Evolutionary conservation across 2,329 filamentous ascomycete genomes (phyloP), one percentile per base, ranked within the genome.

Genomic region (Aspergillus arachidicola): DNA sequence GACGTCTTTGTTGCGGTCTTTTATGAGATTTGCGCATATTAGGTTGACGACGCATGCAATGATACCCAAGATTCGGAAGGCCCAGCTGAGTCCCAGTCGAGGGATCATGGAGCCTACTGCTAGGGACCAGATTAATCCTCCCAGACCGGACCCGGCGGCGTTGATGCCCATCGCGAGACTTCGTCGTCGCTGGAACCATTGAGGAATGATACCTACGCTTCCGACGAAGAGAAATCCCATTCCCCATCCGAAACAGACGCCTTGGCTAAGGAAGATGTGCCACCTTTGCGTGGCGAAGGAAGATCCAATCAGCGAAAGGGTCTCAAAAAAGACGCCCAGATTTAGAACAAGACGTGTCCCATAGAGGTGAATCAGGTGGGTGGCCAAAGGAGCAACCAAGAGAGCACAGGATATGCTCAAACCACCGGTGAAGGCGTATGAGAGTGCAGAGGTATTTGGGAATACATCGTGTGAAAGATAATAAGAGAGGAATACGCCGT

Each of bases 181-280:
- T 2, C 87, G 78, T 19, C 80, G 80, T 4, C 82, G 84, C 6
- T 80, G 81, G 68, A 90, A 90, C 87, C 87, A 90, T 64, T 89
- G 87, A 3, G 87, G 82, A 0, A 84, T 78, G 53, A 89, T 85
- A 1, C 78, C 76, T 46, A 88, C 84, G 26, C 79, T 82, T 9
- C 82, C 85, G 3, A 87, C 85, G 68, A 87, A 88, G 1, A 87
- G 75, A 64, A 88, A 88, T 0, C 87, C 87, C 83, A 89, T 87
- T 0, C 87, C 87, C 71, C 83, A 82, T 19, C 87, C 87, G 68
- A 89, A 88, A 67, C 85, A 87, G 11, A 88, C 76, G 2, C 87
- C 87, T 67, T 89, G 87, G 46, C 79, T 81, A 1, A 89, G 80
- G 65, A 87, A 87, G 10, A 89, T 78, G 30, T 89, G 86, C 85